These are phyloP conservation scores for Trypanosoma vivax DNA, from an alignment of 208 protist genomes.

Conservation along the genomic window DNA sequence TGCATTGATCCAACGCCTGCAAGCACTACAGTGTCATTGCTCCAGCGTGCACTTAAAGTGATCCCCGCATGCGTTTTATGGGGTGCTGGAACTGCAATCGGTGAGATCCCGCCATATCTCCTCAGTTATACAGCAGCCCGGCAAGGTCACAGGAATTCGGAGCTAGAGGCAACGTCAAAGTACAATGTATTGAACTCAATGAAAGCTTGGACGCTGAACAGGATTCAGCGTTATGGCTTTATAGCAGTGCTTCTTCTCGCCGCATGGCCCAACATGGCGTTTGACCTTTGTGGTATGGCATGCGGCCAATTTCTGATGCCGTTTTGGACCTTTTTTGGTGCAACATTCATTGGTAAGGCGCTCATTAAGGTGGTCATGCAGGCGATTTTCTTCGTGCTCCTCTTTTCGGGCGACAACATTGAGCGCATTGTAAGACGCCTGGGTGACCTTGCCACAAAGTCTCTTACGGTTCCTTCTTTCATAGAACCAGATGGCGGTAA, in stretches of 20 bases:
- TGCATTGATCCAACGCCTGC: conserved; percentile 28
- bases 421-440: conserved; percentile 41
- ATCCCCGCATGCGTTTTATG: conserved; percentile 85
- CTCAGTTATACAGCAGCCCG: conserved; percentile 86
- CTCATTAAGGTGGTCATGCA: conserved; percentile 89
- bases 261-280: conserved; percentile 96
- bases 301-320: conserved; percentile 95
- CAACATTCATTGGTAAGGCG: conserved; percentile 95
- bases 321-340: conserved; percentile 95
- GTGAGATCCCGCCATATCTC: conserved; percentile 96
- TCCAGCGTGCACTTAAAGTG: conserved; percentile 58
- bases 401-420: conserved; percentile 83
- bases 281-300: conserved; percentile 94
- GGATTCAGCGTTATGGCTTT: conserved; percentile 87
- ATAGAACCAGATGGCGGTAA: conserved; percentile 15
- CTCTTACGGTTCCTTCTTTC: conserved; percentile 19
- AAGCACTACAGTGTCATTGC: conserved; percentile 15
- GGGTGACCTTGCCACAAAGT: conserved; percentile 27
- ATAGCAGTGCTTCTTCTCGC: conserved; percentile 91
- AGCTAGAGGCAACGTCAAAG: conserved; percentile 33
- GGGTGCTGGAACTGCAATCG: conserved; percentile 94
- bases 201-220: conserved; percentile 73
- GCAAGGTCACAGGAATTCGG: conserved; percentile 47
- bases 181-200: conserved; percentile 69
- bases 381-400: conserved; percentile 78